Evolutionary conservation across 192 early-diverging fungal genomes (phyloP), one percentile per base, ranked within the genome.

Genomic region (Backusella macrospora): DNA sequence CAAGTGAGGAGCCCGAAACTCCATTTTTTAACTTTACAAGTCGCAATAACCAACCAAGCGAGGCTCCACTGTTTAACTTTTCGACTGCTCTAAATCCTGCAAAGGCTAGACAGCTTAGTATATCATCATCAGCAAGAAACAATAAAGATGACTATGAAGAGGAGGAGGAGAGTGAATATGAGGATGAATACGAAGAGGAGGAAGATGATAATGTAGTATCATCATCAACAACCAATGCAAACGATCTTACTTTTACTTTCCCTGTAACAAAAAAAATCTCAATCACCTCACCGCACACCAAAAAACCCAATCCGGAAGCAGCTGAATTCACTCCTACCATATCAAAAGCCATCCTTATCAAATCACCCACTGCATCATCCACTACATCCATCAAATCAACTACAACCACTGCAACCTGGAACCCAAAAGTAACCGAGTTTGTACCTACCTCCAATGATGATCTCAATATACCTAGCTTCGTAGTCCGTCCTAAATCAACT

Each of bases 391-490:
- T 40, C 7, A 39, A 7, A 8, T 39, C 37, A n/a, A 18, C 15
- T 9, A 6, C 63, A 7, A 39, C 63, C n/a, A 9, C 40, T 1
- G 6, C 62, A 5, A n/a, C 37, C 5, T 66, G 37, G 37, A 66
- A 66, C 12, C 37, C 39, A 2, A 66, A 66, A 10, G 65, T 66
- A 5, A 38, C 65, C 4, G 65, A 66, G 18, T 66, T 66, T 43
- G 12, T 66, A 23, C 65, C 65, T 4, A 21, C 52, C 21, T 2
- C 8, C 21, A 29, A 10, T 12, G 26, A 10, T 14, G 8, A 6
- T 43, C 2, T 43, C n/a, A 1, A 49, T 59, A 59, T 59, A 59
- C 52, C 52, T 18, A 59, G 23, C 52, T 59, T 59, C 26, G 21
- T 59, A 10, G 8, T n/a, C 52, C 52, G n/a, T 12, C 52, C 52